Percentiles rank a stretch among this genome's conserved stretches.
phyloP scores from a whole-genome alignment of 2,329 filamentous ascomycete genomes.

The Colletotrichum lindemuthianum region DNA sequence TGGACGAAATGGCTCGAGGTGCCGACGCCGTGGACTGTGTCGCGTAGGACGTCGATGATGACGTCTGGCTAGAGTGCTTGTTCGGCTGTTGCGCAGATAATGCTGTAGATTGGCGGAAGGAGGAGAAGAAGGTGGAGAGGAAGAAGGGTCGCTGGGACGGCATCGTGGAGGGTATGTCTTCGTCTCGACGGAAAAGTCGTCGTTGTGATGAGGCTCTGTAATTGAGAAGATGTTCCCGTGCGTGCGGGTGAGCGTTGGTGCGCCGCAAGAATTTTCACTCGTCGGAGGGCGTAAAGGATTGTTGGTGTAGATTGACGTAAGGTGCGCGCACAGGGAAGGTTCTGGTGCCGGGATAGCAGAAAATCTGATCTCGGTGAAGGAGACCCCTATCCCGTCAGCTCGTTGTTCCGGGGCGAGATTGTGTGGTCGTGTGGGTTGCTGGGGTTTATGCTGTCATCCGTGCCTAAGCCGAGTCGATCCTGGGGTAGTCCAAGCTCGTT shows the following conservation, averaged over 20 bases:
- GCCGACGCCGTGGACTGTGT: slow-evolving; percentile 31
- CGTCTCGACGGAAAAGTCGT: background rate
- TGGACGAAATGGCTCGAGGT: slow-evolving; percentile 34
- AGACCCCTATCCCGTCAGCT: slow-evolving; percentile 28
- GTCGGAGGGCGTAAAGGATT: background rate
- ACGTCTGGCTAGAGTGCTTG: slow-evolving; percentile 33
- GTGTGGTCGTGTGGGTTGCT: slow-evolving; percentile 22
- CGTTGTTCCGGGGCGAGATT: background rate
- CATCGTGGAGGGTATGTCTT: slow-evolving; percentile 46
- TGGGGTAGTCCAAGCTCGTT: slow-evolving; percentile 27
- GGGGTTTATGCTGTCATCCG: slow-evolving; percentile 34
- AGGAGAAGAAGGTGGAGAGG: slow-evolving; percentile 66
- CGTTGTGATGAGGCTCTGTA: background rate
- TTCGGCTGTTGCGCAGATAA: slow-evolving; percentile 35
- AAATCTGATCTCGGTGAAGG: slow-evolving; percentile 19
- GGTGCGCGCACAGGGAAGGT: slow-evolving; percentile 11
- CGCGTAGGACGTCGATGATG: slow-evolving; percentile 27
- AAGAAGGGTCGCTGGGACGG: slow-evolving; percentile 66
- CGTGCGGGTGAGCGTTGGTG: background rate
- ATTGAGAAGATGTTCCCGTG: background rate
- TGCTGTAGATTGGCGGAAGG: slow-evolving; percentile 55
- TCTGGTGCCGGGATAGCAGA: slow-evolving; percentile 4
- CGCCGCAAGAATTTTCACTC: slow-evolving; percentile 3
- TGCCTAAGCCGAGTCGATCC: slow-evolving; percentile 29
- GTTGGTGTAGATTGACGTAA: slow-evolving; percentile 23